Conservation (phyloP, 2,329 filamentous ascomycete genomes). For the Stylonectria norvegica region DNA sequence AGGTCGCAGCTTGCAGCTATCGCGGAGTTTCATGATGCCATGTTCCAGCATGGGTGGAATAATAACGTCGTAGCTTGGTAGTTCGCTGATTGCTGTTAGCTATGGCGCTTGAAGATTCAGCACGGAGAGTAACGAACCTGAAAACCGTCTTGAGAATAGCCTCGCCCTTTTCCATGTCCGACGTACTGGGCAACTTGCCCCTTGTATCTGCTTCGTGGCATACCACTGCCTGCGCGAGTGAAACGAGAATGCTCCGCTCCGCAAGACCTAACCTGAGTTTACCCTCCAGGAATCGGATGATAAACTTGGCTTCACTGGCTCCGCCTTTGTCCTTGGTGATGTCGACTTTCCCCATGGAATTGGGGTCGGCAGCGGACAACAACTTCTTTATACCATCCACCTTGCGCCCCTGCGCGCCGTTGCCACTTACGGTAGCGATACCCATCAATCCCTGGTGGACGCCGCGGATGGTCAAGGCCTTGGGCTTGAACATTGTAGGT, state of each 20-base stretch:
- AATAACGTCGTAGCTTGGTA: conserved; percentile 93
- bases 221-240: conserved; percentile 83
- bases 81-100: conserved; percentile 61
- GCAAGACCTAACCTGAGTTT: conserved; percentile 89
- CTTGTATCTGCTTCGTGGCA: conserved; percentile 74
- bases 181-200: conserved; percentile 66
- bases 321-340: conserved; percentile 91
- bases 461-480: conserved; percentile 78
- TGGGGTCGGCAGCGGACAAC: conserved; percentile 81
- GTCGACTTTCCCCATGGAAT: conserved; percentile 73
- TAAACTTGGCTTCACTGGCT: conserved; percentile 89
- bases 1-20: conserved; percentile 86
- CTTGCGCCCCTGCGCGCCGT: conserved; percentile 85
- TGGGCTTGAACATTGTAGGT: conserved; percentile 97
- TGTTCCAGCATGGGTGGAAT: conserved; percentile 84
- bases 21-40: conserved; percentile 76
- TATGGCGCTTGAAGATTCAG: background rate
- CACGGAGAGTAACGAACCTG: conserved; percentile 50
- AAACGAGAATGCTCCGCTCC: conserved; percentile 86
- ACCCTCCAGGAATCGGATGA: conserved; percentile 89
- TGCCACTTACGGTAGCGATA: conserved; percentile 82
- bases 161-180: conserved; percentile 80
- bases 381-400: conserved; percentile 95
- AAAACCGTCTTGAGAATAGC: conserved; percentile 85
- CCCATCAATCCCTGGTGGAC: conserved; percentile 85